Percentiles rank a stretch among this genome's conserved stretches.
Evolutionary conservation across 495 filamentous ascomycete species (phyloP).

Genomic region (Penicillium pulvis): DNA sequence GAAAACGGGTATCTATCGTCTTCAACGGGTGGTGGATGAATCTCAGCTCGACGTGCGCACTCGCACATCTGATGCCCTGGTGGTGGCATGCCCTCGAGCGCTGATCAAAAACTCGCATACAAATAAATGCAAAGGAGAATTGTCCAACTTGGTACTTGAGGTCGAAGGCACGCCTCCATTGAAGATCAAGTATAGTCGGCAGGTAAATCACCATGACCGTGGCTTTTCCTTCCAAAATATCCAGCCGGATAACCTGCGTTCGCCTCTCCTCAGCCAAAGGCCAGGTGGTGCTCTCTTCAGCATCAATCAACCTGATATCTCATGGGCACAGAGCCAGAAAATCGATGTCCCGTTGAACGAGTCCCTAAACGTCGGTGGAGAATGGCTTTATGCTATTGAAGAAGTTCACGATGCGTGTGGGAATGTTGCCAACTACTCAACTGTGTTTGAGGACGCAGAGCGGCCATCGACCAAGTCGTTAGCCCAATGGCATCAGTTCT

Average conservation of each 20-base stretch:
- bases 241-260: slow-evolving; percentile 81
- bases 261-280: slow-evolving; percentile 64
- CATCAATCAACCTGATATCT: slow-evolving; percentile 57
- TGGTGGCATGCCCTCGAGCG: slow-evolving; percentile 82
- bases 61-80: slow-evolving; percentile 69
- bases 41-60: slow-evolving; percentile 89
- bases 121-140: slow-evolving; percentile 77
- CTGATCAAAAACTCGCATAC: slow-evolving; percentile 62
- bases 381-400: slow-evolving; percentile 88
- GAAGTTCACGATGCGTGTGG: slow-evolving; percentile 89
- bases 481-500: slow-evolving; percentile 77
- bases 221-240: slow-evolving; percentile 86
- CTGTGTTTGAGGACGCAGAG: slow-evolving; percentile 57
- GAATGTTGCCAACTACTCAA: slow-evolving; percentile 81
- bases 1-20: slow-evolving; percentile 81
- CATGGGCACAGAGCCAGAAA: slow-evolving; percentile 76
- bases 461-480: slow-evolving; percentile 53
- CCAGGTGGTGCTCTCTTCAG: slow-evolving; percentile 58
- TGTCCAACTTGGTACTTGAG: slow-evolving; percentile 79
- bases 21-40: slow-evolving; percentile 84
- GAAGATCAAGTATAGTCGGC: slow-evolving; percentile 85
- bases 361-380: slow-evolving; percentile 71
- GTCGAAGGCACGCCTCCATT: slow-evolving; percentile 91
- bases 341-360: slow-evolving; percentile 85
- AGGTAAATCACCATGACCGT: slow-evolving; percentile 72